Base-by-base conservation (phyloP, 805 yeast species). In the Metschnikowia aberdeeniae region DNA sequence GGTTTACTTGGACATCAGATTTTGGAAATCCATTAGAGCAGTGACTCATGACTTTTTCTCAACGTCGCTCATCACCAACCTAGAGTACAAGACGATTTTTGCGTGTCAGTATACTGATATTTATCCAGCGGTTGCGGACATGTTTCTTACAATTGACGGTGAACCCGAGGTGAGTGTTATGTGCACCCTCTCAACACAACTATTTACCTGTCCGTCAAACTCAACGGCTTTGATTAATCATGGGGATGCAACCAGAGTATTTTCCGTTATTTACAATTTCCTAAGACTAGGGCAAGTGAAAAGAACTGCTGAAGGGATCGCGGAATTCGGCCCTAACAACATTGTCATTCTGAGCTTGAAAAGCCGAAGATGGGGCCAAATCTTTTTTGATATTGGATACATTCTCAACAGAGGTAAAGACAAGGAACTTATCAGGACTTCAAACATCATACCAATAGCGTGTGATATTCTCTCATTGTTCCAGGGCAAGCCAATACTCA, bases 201-300 rank as follows among this genome's bases (percentile, higher is more conserved):
- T 93, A 19, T 89, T 89, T 63, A 90, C 97, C 0, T 84, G 95
- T 43, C 97, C 97, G 0, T 78, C 89, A 0, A 83, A 85, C 52
- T 82, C 95, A 0, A 76, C 78, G 1, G 67, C 79, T 24, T 77
- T 86, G 22, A 73, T 81, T 6, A 63, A 70, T 27, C 85, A 81
- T 54, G 88, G 88, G 7, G 87, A 83, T 49, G 64, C 84, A 17
- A 70, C 81, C 2, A 72, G 81, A 40, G 76, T 86, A 45, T 63
- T 85, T 45, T 81, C 86, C 5, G 67, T 83, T 7, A 72, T 86
- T 2, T 81, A 78, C 55, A 81, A 82, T 1, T 82, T 79, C 54
- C 67, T 87, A 17, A 80, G 89, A 1, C 70, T 65, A 0, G 79
- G 80, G 6, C 70, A 70, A 40, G 75, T 79, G 6, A 60, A 67